Base-by-base conservation (phyloP, 495 filamentous ascomycete species). In the Jackrogersella minutella region DNA sequence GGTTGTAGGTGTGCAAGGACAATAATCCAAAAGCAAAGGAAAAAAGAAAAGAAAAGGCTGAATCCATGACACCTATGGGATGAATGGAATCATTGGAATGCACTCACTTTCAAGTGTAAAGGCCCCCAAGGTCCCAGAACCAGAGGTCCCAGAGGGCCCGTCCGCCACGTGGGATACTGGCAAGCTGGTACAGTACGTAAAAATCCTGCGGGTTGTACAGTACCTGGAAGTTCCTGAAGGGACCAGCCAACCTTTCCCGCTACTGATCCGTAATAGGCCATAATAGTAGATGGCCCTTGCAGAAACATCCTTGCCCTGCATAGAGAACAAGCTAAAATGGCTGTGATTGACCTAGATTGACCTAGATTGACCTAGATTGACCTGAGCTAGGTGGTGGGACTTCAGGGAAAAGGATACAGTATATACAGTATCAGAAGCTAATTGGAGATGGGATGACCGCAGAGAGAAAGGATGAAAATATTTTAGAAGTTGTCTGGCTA, bases 231-330 rank as follows among this genome's bases (percentile, higher is more conserved):
- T 61, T 1, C 50, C 57, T 66, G 51, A 62, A 57, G 43, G 50
- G 51, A 31, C 51, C 49, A 51, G 46, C 57, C 56, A 61, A 51
- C 26, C 26, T 47, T 40, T 60, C 50, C 31, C 49, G 43, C 49
- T 50, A 54, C 30, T 41, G 58, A 46, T 4, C 17, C 43, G 3
- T n/a, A n/a, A n/a, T n/a, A n/a, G n/a, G n/a, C n/a, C n/a, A n/a
- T 51, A 28, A 43, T 58, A 58, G 62, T 53, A 24, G 22, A 68
- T 30, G 59, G 66, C 66, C 66, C 66, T 69, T 69, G 66, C 66
- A 69, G 66, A 69, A 61, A 56, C 31, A 63, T 55, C 66, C 66
- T 46, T 58, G 60, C 36, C 28, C 49, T 64, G 66, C 59, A 69
- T 69, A 44, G 50, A 49, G 54, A 26, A 21, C 49, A n/a, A 56